A percentile compares a stretch with the other conserved stretches of the same genome.
Conservation (phyloP, 1,284 basidiomycete species). For the Ceratobasidium theobromae region DNA sequence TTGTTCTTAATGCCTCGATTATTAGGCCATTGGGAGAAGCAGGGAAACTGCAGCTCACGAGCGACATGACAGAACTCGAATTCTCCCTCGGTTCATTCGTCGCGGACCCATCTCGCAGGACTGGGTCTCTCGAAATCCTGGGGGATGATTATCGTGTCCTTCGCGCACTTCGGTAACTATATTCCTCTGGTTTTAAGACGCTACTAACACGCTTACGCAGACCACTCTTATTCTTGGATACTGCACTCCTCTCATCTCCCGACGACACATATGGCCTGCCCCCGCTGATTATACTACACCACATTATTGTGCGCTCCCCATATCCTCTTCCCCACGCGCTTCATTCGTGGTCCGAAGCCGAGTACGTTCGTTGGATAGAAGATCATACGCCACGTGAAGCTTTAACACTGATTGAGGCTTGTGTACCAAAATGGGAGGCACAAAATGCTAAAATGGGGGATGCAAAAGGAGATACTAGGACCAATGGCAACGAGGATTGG, state of each 20-base stretch:
- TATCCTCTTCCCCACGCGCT: conserved; percentile 81
- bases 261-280: conserved; percentile 72
- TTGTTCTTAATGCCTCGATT: conserved; percentile 87
- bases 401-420: conserved; percentile 68
- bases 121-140: conserved; percentile 65
- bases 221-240: conserved; percentile 84
- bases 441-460: conserved; percentile 58
- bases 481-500: conserved; percentile 47
- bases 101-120: conserved; percentile 49
- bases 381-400: conserved; percentile 74
- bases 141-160: conserved; percentile 80
- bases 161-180: conserved; percentile 71
- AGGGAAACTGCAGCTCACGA: conserved; percentile 87
- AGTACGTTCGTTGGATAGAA: conserved; percentile 87
- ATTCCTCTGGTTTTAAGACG: neutral
- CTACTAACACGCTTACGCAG: conserved; percentile 46
- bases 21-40: conserved; percentile 83
- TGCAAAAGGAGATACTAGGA: conserved; percentile 47
- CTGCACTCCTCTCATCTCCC: conserved; percentile 61
- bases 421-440: conserved; percentile 68
- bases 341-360: conserved; percentile 89
- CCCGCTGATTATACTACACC: conserved; percentile 82
- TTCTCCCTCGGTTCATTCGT: conserved; percentile 83
- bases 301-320: conserved; percentile 87
- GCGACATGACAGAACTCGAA: conserved; percentile 94